Base-by-base conservation (phyloP, 78 protist genomes). In the Dictyostelium discoideum region DNA sequence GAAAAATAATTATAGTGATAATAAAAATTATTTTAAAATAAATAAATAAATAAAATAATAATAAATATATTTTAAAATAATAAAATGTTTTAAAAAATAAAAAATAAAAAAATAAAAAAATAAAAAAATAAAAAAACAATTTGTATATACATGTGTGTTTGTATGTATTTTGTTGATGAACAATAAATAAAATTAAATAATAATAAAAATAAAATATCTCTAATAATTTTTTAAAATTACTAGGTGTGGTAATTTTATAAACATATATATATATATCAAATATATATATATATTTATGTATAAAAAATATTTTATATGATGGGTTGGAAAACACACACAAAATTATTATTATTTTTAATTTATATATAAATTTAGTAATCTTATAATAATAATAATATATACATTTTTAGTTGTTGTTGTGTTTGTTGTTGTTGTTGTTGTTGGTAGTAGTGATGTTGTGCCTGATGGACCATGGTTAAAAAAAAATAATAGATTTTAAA, bases 391-490 rank as follows among this genome's bases (percentile, higher is more conserved):
- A 54, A 54, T 16, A 54, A 54, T 54, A 54, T 67, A 67, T 67
- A 67, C 76, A 24, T 67, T 67, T 24, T n/a, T n/a, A 24, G 76
- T 67, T 67, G 73, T 65, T 65, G 73, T 32, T 32, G 37, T 32
- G 37, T 32, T 32, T 32, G 37, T 63, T 57, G 67, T 57, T 57
- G 67, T 57, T 57, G 73, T 65, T 65, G 76, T 67, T 67, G 76
- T 67, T 67, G 76, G 76, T 67, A 67, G 73, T 67, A 67, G 73
- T 54, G 65, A 54, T 54, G 65, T 54, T 54, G 65, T 54, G 65
- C 65, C 65, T 54, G 65, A 54, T 54, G 65, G 65, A 54, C 65
- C 65, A 54, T 54, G 65, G 65, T 67, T 63, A 16, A 67, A 67
- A 10, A n/a, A 16, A 63, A 50, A 22, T 14, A 67, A n/a, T n/a